Base-by-base conservation (phyloP, 768 basidiomycete species). In the Hypholoma fasciculare region DNA sequence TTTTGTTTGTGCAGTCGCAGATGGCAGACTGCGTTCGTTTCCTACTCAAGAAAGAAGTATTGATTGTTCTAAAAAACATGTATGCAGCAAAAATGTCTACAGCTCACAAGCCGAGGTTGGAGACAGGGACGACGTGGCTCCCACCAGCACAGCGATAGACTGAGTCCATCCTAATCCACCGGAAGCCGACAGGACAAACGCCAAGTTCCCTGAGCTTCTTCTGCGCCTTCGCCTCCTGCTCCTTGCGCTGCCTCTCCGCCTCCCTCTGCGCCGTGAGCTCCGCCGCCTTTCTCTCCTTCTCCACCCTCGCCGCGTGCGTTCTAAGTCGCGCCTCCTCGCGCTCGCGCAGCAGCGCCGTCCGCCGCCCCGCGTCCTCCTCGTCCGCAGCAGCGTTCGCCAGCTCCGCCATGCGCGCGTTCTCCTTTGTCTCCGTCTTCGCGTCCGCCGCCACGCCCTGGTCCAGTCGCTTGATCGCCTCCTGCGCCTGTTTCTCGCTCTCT, bases 191-290 rank as follows among this genome's bases (percentile, higher is more conserved):
- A 3, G 67, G 64, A 60, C 87, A 88, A 1, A 79, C 67, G 0
- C 87, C 86, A 72, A 86, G 78, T 1, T 53, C 23, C 0, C 75
- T 69, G 14, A 85, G 61, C 52, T 71, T 78, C 34, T 53, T 58
- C 67, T 81, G 86, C 4, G 70, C 74, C 61, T 69, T 67, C 13
- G 40, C 75, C 56, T 86, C 85, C 57, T 78, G 66, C 52, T 71
- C 54, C 59, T 67, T 66, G 26, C 62, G 38, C 42, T 59, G 39
- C 49, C 59, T 58, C 57, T 71, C 63, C 36, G 68, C 65, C 57
- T 74, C 63, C 30, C 54, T 39, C 52, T 62, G 58, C 30, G 60
- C 63, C 54, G 56, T 58, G 36, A 59, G 44, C 49, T 52, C 57
- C 17, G 61, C 58, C 20, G 57, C 64, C 12, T 63, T 55, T 39